Base-by-base conservation (phyloP, 2,329 filamentous ascomycete genomes). In the Aspergillus floridensis region DNA sequence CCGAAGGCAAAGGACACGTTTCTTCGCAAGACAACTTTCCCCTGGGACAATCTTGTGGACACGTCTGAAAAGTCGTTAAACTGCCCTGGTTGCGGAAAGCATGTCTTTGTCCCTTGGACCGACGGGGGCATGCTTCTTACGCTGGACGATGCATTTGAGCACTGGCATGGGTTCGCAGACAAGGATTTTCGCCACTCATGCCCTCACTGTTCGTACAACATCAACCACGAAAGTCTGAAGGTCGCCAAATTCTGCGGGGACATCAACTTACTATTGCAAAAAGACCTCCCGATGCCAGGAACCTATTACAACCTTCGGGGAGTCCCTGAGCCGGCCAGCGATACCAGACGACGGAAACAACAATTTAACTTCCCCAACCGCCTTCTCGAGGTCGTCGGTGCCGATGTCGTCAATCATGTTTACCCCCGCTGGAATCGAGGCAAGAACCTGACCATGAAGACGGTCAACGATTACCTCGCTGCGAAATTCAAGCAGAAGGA, bases 161-260 rank as follows among this genome's bases (percentile, higher is more conserved):
- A 57, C n/a, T 67, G 65, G 51, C 51, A 44, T 32, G 75, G 75
- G 12, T 75, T 69, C 58, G 71, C 74, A 22, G 76, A 78, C 63
- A 75, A 72, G 31, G 73, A 81, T 1, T 85, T 92, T 44, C 61
- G 64, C 0, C 66, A 73, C 19, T 47, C 38, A 0, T 93, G 89
- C 70, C 58, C 68, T 0, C 63, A 58, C 1, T 93, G 89, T 68
- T 62, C 67, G 0, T 72, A 75, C 1, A 62, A 62, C 1, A 78
- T 90, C 63, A 81, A 79, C 6, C 85, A 87, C 64, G 81, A 88
- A 50, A 75, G 79, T 2, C 79, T 92, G 1, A 80, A 82, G n/a
- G 81, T 87, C 1, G 78, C 73, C 48, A 89, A 87, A 64, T 90
- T 92, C 65, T 76, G 79, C 51, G 73, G 71, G 14, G 88, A 92